A percentile compares a stretch with the other conserved stretches of the same genome.
phyloP scores from a whole-genome alignment of 2,329 filamentous ascomycete species.

The Hymenoscyphus repandus region DNA sequence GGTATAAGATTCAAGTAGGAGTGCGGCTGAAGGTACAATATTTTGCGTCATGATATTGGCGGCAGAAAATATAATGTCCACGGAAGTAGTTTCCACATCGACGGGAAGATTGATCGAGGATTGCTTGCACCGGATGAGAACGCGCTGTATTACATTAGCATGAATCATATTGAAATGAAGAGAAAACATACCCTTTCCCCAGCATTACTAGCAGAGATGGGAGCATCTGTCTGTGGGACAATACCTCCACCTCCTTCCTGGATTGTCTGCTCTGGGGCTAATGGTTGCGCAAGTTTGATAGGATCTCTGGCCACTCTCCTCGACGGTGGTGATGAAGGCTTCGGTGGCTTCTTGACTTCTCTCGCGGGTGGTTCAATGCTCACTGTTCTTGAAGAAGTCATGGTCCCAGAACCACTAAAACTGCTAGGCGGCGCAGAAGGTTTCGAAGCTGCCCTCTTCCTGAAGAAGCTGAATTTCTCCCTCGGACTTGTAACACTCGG shows the following conservation, averaged over 20 bases:
- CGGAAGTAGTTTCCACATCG: conserved; percentile 65
- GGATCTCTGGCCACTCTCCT: conserved; percentile 2
- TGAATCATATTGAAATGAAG: neutral
- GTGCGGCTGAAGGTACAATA: conserved; percentile 59
- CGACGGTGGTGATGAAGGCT: neutral
- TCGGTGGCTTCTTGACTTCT: conserved; percentile 1
- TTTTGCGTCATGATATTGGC: conserved; percentile 56
- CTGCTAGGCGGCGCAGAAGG: conserved; percentile 11
- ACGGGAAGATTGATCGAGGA: conserved; percentile 67
- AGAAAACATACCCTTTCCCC: conserved; percentile 61
- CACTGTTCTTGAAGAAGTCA: conserved; percentile 5
- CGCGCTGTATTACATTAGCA: conserved; percentile 44
- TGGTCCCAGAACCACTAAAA: conserved; percentile 9
- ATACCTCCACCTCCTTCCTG: conserved; percentile 28
- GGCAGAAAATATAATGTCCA: conserved; percentile 67
- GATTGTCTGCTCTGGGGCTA: conserved; percentile 13
- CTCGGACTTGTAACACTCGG: conserved; percentile 16
- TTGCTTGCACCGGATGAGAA: conserved; percentile 68
- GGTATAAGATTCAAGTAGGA: conserved; percentile 73
- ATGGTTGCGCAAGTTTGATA: neutral
- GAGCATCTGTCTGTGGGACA: conserved; percentile 63
- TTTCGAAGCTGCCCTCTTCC: conserved; percentile 20
- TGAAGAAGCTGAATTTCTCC: conserved; percentile 29
- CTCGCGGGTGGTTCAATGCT: conserved; percentile 13
- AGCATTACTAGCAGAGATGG: conserved; percentile 73